phyloP scores from a whole-genome alignment of 2,329 filamentous ascomycete species.

The Fusarium acutatum region DNA sequence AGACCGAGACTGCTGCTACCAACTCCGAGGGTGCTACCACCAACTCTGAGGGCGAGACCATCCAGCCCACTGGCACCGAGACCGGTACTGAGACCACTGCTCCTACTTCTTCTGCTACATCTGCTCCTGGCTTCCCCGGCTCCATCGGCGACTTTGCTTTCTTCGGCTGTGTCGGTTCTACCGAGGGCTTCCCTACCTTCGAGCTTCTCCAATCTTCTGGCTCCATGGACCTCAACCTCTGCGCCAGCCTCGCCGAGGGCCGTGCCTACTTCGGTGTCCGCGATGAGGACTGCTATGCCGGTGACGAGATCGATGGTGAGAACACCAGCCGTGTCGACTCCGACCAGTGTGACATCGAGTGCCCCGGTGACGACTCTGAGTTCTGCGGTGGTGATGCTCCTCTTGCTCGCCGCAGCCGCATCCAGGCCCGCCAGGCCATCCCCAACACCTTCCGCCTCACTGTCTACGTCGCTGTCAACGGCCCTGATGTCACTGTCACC shows the following conservation, averaged over 20 bases:
- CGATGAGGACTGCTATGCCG: conserved; percentile 39
- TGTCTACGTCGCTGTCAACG: conserved; percentile 26
- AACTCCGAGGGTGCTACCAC: background rate
- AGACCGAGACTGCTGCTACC: background rate
- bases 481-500: background rate
- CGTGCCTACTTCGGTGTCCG: conserved; percentile 40
- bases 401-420: conserved; percentile 18
- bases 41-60: conserved; percentile 3
- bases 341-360: conserved; percentile 25
- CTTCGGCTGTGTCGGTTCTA: conserved; percentile 41
- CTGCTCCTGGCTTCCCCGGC: conserved; percentile 26
- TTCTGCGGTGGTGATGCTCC: conserved; percentile 34
- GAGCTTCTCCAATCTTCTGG: conserved; percentile 6
- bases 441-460: conserved; percentile 36
- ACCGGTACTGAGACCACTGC: conserved; percentile 39
- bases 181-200: conserved; percentile 38
- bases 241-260: conserved; percentile 36
- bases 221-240: conserved; percentile 39
- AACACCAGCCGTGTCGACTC: conserved; percentile 12
- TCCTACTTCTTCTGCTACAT: conserved; percentile 39
- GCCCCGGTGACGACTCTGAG: conserved; percentile 34
- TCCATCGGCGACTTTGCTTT: conserved; percentile 32
- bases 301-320: conserved; percentile 18
- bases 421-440: conserved; percentile 29
- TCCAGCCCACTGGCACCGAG: conserved; percentile 30